A percentile compares a stretch with the other conserved stretches of the same genome.
These are phyloP conservation scores for Tothia fuscella DNA, from an alignment of 2,329 filamentous ascomycete species.

Conservation along the genomic window DNA sequence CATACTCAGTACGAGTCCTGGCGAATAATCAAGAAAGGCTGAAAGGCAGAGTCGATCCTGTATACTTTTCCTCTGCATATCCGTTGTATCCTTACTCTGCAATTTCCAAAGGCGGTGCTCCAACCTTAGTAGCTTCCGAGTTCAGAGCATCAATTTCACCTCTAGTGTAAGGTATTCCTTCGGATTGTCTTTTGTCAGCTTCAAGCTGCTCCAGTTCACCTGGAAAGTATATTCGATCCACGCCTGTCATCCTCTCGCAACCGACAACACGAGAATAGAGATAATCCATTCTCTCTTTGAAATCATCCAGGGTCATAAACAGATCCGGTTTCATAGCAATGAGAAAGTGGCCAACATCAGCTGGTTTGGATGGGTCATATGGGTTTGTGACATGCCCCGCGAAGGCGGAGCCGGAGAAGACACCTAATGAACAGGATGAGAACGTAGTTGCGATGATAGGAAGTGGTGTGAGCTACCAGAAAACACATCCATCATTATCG, in stretches of 20 bases:
- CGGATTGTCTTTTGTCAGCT: constrained; percentile 27
- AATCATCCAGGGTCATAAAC: constrained; percentile 59
- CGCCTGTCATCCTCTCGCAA: constrained; percentile 40
- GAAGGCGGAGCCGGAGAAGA: constrained; percentile 65
- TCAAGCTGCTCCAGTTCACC: constrained; percentile 44
- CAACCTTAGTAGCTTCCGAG: constrained; percentile 35
- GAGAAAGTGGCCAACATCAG: constrained; percentile 65
- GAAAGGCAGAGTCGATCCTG: no score
- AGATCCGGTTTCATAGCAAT: constrained; percentile 63
- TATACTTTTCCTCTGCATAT: no score
- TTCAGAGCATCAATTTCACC: constrained; percentile 39
- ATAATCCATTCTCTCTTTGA: constrained; percentile 51
- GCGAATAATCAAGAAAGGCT: no score
- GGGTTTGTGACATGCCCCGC: constrained; percentile 66
- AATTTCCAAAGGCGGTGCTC: constrained; percentile 15
- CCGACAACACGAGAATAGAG: constrained; percentile 42
- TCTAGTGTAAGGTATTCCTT: constrained; percentile 38
- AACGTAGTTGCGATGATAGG: no score
- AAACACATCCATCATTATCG: constrained; percentile 85
- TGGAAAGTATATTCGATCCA: constrained; percentile 45
- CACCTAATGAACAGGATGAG: no score
- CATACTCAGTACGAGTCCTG: no score
- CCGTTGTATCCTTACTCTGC: no score
- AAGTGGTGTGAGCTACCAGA: no score
- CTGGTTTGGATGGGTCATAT: constrained; percentile 57